Base-by-base conservation (phyloP, 1,139 yeast genomes). In the Suhomyces yuchorum region DNA sequence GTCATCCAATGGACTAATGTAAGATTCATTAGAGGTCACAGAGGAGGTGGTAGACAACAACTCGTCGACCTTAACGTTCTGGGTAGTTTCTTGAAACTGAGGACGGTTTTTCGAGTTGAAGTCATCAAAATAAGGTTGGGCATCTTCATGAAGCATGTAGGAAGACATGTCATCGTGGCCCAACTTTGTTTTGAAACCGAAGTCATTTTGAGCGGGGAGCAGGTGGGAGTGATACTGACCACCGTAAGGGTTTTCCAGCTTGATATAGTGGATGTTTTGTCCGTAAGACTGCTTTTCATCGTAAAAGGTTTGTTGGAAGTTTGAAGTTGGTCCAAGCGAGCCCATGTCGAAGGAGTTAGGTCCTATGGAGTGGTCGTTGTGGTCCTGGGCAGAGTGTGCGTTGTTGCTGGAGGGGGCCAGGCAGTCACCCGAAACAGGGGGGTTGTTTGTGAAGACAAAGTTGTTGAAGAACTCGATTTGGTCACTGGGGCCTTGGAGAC, bases 1-100 rank as follows among this genome's bases (percentile, higher is more conserved):
- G 37, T 57, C 61, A 32, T 57, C 61, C 39, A 57, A 51, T 11
- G 61, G 61, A 28, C 55, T 50, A 26, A 55, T 50, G 46, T 52
- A 44, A 11, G 56, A 52, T 5, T 55, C 58, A 30, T 39, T 48
- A 15, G 57, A 52, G 18, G 57, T 51, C 3, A 49, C 49, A 12
- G 58, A 53, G 11, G 54, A 51, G 8, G 48, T 44, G 8, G 40
- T 37, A 22, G 52, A 51, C 28, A 43, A 32, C 37, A 52, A 38
- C 19, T 50, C 52, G 12, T 49, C 48, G 19, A 42, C 20, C 20
- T 33, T 47, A 12, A 15, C 33, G 23, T 30, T 38, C 4, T 15
- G 20, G 41, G 19, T n/a, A 11, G 39, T 20, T 9, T 40, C 39
- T 17, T 38, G 34, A 15, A 33, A 33, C 24, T 42, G 37, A 18